A percentile compares a stretch with the other conserved stretches of the same genome.
Conservation (phyloP, 768 basidiomycete species). For the Amyloporia xantha region DNA sequence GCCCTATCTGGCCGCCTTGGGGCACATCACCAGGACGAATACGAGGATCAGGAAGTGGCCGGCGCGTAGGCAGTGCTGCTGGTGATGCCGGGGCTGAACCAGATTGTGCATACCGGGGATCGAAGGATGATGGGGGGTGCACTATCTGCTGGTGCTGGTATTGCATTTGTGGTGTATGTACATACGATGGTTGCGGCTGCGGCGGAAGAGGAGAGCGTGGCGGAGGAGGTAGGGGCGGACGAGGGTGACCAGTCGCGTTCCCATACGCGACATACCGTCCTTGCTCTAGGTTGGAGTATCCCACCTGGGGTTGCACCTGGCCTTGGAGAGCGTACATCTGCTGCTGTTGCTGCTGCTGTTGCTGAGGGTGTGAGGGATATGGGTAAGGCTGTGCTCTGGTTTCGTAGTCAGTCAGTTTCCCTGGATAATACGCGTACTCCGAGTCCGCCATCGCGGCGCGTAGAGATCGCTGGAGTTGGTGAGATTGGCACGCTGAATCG, state of each 20-base stretch:
- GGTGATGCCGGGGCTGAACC: too few relatives aligned
- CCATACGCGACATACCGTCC: neutral
- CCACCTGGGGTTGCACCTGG: too few relatives aligned
- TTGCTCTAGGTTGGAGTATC: neutral
- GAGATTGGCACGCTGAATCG: too few relatives aligned
- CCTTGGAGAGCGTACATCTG: neutral
- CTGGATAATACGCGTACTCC: too few relatives aligned
- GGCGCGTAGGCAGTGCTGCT: neutral
- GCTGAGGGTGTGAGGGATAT: neutral
- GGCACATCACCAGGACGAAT: constrained; percentile 10
- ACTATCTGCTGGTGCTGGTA: neutral
- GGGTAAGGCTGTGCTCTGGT: neutral
- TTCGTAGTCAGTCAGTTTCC: too few relatives aligned
- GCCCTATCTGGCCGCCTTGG: constrained; percentile 5
- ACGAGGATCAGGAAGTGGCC: constrained; percentile 19
- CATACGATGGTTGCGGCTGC: constrained; percentile 2
- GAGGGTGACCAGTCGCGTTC: neutral
- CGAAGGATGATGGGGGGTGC: neutral
- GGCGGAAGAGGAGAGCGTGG: constrained; percentile 9
- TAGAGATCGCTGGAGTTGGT: too few relatives aligned
- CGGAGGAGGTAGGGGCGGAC: neutral
- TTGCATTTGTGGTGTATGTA: constrained; percentile 1
- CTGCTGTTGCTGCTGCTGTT: neutral
- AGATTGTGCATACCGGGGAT: neutral
- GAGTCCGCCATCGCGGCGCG: too few relatives aligned